These are phyloP conservation scores for Cucumis hystrix DNA, from an alignment of 306 rosid species.

Conservation along the genomic window DNA sequence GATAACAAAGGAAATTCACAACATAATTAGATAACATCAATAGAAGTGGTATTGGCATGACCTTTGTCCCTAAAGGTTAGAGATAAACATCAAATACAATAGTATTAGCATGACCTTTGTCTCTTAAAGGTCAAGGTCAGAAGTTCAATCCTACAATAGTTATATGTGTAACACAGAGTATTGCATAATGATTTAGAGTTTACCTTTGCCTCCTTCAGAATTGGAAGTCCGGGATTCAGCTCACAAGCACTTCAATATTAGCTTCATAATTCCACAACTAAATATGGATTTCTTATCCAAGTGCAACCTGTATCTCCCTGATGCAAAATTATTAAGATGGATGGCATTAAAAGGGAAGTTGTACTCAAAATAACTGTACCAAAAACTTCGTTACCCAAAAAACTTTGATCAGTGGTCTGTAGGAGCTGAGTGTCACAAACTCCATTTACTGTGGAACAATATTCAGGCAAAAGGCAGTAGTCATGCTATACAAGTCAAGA, in stretches of 20 bases:
- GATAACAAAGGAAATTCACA: not conserved
- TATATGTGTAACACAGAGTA: not conserved
- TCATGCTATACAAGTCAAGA: conserved; percentile 10
- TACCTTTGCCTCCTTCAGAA: not conserved
- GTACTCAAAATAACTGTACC: not conserved
- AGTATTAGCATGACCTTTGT: no score
- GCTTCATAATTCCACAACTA: not conserved
- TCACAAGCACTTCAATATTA: not conserved
- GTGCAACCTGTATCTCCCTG: not conserved
- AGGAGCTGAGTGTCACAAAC: not conserved
- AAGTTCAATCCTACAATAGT: no score
- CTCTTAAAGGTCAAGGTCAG: no score
- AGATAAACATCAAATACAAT: no score
- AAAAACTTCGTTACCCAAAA: not conserved
- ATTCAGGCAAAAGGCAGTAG: not conserved
- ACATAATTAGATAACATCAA: not conserved
- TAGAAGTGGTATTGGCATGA: no score
- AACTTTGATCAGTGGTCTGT: not conserved
- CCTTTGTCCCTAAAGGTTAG: no score
- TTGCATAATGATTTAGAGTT: not conserved
- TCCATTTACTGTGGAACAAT: not conserved
- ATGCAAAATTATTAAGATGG: not conserved
- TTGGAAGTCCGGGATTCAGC: not conserved
- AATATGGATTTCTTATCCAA: not conserved
- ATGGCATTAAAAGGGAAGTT: not conserved